phyloP scores from a whole-genome alignment of 306 rosid genomes.

The Hippophae gyantsensis region DNA sequence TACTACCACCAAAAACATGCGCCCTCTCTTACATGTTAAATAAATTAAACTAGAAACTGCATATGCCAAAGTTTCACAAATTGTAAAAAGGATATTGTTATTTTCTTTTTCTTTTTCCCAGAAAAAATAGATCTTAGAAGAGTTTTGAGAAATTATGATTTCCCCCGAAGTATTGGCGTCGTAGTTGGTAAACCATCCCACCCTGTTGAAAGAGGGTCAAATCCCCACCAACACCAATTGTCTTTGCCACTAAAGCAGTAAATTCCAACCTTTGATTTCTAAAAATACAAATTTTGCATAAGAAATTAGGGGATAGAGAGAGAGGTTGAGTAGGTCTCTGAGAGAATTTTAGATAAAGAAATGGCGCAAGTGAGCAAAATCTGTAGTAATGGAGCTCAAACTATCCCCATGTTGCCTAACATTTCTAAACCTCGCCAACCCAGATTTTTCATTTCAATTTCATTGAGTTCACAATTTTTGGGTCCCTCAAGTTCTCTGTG shows the following conservation, averaged over 20 bases:
- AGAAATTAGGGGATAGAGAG: not conserved
- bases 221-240: constrained; percentile 25
- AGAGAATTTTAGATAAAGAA: not conserved
- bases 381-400: constrained; percentile 49
- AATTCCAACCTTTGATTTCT: constrained; percentile 6
- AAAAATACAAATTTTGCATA: constrained; percentile 2
- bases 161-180: constrained; percentile 16
- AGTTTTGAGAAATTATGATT: not conserved
- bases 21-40: no score
- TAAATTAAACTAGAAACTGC: no score
- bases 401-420: constrained; percentile 31
- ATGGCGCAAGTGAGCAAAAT: constrained; percentile 75
- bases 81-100: no score
- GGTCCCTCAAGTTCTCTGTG: constrained; percentile 36
- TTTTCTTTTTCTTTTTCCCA: not conserved
- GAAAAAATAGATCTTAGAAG: not conserved
- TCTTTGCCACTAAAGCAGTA: constrained; percentile 26
- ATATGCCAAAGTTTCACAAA: no score
- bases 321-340: not conserved
- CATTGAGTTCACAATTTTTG: constrained; percentile 41
- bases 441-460: constrained; percentile 39
- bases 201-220: constrained; percentile 2
- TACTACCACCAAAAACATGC: no score
- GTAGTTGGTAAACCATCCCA: constrained; percentile 25
- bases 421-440: constrained; percentile 41